Evolutionary conservation across 2,329 filamentous ascomycete genomes (phyloP), one percentile per base, ranked within the genome.

Genomic region (Aurifilum marmelostoma): DNA sequence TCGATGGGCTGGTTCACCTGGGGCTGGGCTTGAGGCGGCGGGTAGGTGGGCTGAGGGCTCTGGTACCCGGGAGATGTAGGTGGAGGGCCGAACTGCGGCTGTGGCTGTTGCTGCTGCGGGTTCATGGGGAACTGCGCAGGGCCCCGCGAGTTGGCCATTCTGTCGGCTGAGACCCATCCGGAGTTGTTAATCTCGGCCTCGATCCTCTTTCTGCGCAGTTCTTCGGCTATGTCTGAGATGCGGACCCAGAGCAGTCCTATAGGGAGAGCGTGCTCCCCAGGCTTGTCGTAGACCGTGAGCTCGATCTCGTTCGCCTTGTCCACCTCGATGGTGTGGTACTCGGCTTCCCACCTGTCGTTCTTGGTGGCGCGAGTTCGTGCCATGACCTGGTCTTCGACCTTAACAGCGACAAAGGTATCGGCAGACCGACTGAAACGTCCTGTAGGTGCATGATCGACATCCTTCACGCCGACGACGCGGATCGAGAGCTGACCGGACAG

Each of bases 231-330:
- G 79, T 99, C 96, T 21, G 96, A 97, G 76, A 99, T 95, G 70
- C 96, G 88, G 69, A 99, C 90, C 96, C 96, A 99, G 18, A 98
- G 87, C 86, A 99, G 90, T 68, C 91, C 96, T 75, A 99, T 97
- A 54, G 96, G 96, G 65, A 97, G 89, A 18, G 94, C 91, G 74
- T 97, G 92, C 75, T 97, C 94, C 72, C 91, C 90, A 2, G 94
- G 91, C 81, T 97, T 97, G 79, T 99, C 96, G 80, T 99, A 99
- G 14, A 99, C 94, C 0, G 94, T 98, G 66, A 99, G 88, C 78
- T 99, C 96, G 71, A 99, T 93, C 81, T 99, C 96, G 80, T 99
- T 99, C 65, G 96, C 96, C 83, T 98, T 98, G 81, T 98, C 95
- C 68, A 99, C 96, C 73, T 96, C 93, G 71, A 99, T 91, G 69